Conservation (phyloP, 148 eudicot species). For the Agrostemma githago region DNA sequence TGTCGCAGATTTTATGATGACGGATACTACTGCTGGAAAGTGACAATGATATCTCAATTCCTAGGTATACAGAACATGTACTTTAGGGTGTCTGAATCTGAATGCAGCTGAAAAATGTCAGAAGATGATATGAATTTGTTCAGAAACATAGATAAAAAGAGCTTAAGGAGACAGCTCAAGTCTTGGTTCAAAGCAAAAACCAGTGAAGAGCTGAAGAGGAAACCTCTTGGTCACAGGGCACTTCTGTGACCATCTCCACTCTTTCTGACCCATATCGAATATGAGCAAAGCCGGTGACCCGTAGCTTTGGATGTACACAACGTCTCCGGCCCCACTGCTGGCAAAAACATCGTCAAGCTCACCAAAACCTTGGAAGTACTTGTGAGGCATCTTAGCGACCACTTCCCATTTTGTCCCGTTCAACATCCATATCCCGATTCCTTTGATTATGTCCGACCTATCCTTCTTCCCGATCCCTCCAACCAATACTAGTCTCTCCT, state of each 20-base stretch:
- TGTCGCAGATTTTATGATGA: no score
- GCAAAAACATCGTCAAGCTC: conserved; percentile 95
- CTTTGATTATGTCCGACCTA: conserved; percentile 74
- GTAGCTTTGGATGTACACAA: conserved; percentile 84
- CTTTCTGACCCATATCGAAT: conserved; percentile 58
- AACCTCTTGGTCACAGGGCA: conserved; percentile 83
- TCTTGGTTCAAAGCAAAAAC: conserved; percentile 95
- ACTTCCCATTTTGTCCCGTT: conserved; percentile 74
- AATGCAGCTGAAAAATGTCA: conserved; percentile 11
- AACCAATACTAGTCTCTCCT: conserved; percentile 74
- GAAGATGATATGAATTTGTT: conserved; percentile 13
- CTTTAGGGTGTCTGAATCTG: neutral
- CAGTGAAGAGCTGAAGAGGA: conserved; percentile 90
- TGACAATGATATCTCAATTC: conserved; percentile 21
- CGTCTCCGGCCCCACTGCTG: conserved; percentile 69
- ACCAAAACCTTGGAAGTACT: conserved; percentile 83
- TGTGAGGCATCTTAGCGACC: conserved; percentile 80
- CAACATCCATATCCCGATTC: conserved; percentile 87
- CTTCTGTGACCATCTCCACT: conserved; percentile 88
- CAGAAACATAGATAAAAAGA: conserved; percentile 7
- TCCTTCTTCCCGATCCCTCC: conserved; percentile 88
- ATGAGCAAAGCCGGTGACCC: conserved; percentile 80
- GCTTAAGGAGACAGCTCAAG: conserved; percentile 63
- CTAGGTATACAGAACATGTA: conserved; percentile 26
- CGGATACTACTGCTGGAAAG: neutral